Percentiles rank a stretch among this genome's conserved stretches.
Evolutionary conservation across 2,329 filamentous ascomycete species (phyloP).

Genomic region (Knoxdaviesia capensis): DNA sequence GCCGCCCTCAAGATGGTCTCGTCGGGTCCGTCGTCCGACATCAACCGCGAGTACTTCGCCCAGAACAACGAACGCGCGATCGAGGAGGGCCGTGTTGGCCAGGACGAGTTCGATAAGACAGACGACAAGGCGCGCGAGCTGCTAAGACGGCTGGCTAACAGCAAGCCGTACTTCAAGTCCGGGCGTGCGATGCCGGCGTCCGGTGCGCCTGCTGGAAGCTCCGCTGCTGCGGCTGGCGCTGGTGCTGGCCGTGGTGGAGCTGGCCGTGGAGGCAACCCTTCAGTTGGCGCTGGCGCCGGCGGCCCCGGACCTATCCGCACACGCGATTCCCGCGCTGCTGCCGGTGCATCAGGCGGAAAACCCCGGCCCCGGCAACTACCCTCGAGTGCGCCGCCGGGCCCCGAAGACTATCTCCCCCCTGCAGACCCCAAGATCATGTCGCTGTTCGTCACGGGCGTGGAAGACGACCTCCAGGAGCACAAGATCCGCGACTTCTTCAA

Average conservation of each 20-base stretch:
- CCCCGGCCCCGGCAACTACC: slow-evolving; percentile 58
- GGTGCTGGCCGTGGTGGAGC: slow-evolving; percentile 26
- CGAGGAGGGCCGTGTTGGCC: slow-evolving; percentile 67
- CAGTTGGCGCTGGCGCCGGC: slow-evolving; percentile 34
- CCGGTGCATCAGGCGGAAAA: slow-evolving; percentile 29
- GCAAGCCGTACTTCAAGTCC: slow-evolving; percentile 89
- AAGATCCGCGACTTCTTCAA: slow-evolving; percentile 83
- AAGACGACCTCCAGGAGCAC: slow-evolving; percentile 88
- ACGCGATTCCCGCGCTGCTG: slow-evolving; percentile 36
- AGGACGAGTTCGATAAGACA: slow-evolving; percentile 89
- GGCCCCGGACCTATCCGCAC: slow-evolving; percentile 64
- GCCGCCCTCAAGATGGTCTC: slow-evolving; percentile 96
- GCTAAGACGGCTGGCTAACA: slow-evolving; percentile 64
- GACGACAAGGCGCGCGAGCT: slow-evolving; percentile 92
- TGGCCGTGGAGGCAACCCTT: slow-evolving; percentile 22
- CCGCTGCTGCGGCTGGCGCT: slow-evolving; percentile 23
- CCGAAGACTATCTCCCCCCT: slow-evolving; percentile 72
- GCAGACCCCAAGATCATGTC: slow-evolving; percentile 74
- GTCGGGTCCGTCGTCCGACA: slow-evolving; percentile 73
- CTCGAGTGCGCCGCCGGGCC: slow-evolving; percentile 29
- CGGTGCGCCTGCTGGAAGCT: slow-evolving; percentile 14
- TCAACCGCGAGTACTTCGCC: slow-evolving; percentile 94
- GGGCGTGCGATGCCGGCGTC: slow-evolving; percentile 51
- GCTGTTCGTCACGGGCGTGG: slow-evolving; percentile 83
- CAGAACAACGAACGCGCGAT: slow-evolving; percentile 94